phyloP scores from a whole-genome alignment of 73 alveolate genomes.

The Paramecium pentaurelia region DNA sequence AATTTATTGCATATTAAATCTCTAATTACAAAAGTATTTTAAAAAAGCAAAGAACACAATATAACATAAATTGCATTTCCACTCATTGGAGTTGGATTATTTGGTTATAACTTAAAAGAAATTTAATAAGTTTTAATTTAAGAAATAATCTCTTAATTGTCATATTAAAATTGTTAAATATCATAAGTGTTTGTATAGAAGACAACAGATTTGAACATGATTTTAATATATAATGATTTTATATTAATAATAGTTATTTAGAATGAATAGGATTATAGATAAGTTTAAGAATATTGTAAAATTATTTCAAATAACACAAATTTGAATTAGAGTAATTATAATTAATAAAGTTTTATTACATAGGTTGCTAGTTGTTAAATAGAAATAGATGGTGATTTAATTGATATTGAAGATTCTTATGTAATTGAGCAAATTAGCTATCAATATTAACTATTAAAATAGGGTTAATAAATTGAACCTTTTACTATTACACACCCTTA shows the following conservation, averaged over 20 bases:
- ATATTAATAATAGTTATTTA: too few species aligned
- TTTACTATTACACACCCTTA: neutral
- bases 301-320: neutral
- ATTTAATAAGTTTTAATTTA: neutral
- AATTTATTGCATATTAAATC: neutral
- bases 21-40: neutral
- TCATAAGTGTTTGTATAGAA: neutral
- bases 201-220: too few species aligned
- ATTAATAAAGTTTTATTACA: neutral
- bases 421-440: neutral
- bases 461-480: neutral
- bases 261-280: neutral
- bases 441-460: neutral
- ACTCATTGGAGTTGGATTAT: neutral
- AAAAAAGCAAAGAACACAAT: neutral
- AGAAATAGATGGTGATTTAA: neutral
- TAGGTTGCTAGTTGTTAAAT: neutral
- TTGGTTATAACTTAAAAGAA: neutral
- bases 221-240: too few species aligned
- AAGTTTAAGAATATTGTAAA: neutral
- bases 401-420: neutral
- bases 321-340: neutral
- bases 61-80: neutral
- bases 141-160: neutral
- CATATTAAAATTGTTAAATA: neutral